Percentiles rank a stretch among this genome's conserved stretches.
Conservation (phyloP, 257 asterid species). For the Knoxia roxburghii region DNA sequence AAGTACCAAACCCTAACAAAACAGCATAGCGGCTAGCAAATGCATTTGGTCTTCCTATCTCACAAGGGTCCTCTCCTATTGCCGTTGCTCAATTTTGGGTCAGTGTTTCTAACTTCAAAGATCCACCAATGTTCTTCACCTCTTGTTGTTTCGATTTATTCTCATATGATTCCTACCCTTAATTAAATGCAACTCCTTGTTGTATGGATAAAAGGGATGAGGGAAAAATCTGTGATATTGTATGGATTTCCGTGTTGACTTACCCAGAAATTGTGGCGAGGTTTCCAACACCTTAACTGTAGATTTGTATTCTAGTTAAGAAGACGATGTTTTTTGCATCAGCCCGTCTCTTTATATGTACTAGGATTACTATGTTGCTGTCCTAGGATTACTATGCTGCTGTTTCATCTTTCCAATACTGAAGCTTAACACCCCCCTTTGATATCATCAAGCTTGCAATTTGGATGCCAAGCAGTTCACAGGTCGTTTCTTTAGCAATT, state of each 20-base stretch:
- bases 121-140: neutral
- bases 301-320: neutral
- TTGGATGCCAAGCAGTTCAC: neutral
- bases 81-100: constrained; percentile 15
- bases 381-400: too few species aligned
- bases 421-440: neutral
- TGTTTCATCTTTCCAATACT: too few species aligned
- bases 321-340: neutral
- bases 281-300: neutral
- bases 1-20: neutral
- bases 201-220: neutral
- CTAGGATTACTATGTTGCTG: neutral
- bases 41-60: constrained; percentile 1
- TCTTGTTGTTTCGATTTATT: neutral
- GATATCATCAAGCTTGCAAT: neutral
- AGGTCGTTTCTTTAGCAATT: too few species aligned
- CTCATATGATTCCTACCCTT: too few species aligned
- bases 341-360: neutral
- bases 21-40: neutral
- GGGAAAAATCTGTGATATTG: neutral
- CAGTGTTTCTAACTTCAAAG: neutral
- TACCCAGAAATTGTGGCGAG: neutral
- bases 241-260: constrained; percentile 6
- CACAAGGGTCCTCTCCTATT: constrained; percentile 2
- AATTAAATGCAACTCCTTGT: neutral